Evolutionary conservation across 306 rosid species (phyloP).

Genomic region (Cucumis melo): DNA sequence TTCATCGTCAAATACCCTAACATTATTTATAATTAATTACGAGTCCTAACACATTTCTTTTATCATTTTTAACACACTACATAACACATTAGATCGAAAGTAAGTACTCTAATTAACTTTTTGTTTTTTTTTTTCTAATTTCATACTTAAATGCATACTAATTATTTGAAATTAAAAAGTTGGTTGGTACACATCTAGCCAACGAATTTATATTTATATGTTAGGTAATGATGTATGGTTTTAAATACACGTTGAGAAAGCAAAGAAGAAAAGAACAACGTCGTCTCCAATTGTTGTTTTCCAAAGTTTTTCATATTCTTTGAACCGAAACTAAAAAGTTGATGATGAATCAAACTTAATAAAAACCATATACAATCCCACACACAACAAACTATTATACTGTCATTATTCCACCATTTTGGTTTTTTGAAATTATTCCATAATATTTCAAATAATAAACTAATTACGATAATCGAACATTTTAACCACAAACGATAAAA

Average conservation of each 20-base stretch:
- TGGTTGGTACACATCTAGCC: background rate
- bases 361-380: background rate
- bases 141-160: background rate
- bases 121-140: too few species aligned
- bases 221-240: background rate
- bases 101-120: too few species aligned
- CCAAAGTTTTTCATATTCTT: background rate
- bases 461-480: too few species aligned
- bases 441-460: background rate
- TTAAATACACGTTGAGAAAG: background rate
- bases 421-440: background rate
- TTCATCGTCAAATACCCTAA: too few species aligned
- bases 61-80: too few species aligned
- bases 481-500: too few species aligned
- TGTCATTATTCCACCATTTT: background rate
- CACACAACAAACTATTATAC: too few species aligned
- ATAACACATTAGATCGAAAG: too few species aligned
- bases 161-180: background rate
- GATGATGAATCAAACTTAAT: background rate
- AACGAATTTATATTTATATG: background rate
- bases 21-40: too few species aligned
- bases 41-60: too few species aligned
- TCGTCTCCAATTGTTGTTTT: background rate
- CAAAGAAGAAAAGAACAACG: background rate
- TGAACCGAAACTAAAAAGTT: background rate